Base-by-base conservation (phyloP, 768 basidiomycete genomes). In the Boletus eberwhitei region DNA sequence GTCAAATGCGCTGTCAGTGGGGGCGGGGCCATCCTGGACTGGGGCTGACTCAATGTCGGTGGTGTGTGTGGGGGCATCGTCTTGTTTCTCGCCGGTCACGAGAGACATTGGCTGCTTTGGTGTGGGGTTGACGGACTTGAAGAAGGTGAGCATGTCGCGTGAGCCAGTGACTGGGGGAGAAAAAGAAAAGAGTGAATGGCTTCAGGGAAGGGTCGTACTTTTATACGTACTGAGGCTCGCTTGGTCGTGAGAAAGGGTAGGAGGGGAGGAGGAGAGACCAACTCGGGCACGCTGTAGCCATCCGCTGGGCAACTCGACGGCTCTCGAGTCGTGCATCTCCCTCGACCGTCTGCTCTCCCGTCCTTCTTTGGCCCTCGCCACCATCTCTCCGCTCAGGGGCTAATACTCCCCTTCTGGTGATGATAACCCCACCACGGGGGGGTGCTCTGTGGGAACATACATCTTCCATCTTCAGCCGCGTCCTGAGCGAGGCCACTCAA, bases 161-260 rank as follows among this genome's bases (percentile, higher is more conserved):
- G 3, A 11, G 34, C 6, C 32, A 13, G 46, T 21, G 31, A 34
- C 8, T 9, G 41, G 34, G 9, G 22, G 6, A 29, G 34, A 34
- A 26, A 46, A 40, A 24, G 29, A 29, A 48, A 40, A 48, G 32
- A 50, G 44, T 2, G 40, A 32, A 12, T 12, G 31, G 31, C 8
- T 9, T 12, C 9, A 32, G 11, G 31, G 31, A 32, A 32, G 31
- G 37, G 39, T 19, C 46, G 31, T 26, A 22, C 21, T 45, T 65
- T 71, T 67, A 65, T 64, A 68, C 66, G 67, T 68, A 68, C 65
- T 38, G 41, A 21, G 17, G 43, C 54, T 55, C 65, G 59, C 59
- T 67, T 60, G 45, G 37, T 48, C 67, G 69, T 68, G 69, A 69
- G 69, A 69, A 70, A 59, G 41, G 45, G n/a, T 35, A 36, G 39